Base-by-base conservation (phyloP, 2,329 filamentous ascomycete genomes). In the Paradendryphiella salina region DNA sequence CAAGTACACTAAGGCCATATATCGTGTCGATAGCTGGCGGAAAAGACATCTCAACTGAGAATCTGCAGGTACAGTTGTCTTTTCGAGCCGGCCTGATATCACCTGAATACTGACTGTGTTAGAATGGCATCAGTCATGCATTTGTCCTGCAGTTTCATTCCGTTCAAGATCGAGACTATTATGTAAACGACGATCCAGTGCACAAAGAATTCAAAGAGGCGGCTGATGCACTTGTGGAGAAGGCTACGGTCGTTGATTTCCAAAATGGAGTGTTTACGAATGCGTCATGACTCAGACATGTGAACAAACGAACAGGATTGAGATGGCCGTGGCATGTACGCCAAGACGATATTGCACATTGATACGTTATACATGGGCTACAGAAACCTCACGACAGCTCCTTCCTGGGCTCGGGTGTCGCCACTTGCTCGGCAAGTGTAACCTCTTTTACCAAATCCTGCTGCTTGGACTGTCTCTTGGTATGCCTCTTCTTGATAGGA, bases 101-200 rank as follows among this genome's bases (percentile, higher is more conserved):
- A 13, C 17, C 20, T 13, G 4, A 75, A 79, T 1, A 83, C 47
- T 71, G 75, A 5, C 73, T 76, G 77, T 26, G 11, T n/a, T 41
- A 78, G 75, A 61, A 70, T 45, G 75, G 73, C 13, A 60, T 76
- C n/a, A 75, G 72, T 18, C 75, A 78, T 48, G 76, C 70, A 2
- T 79, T 78, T 44, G 66, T 77, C 10, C 59, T 75, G 13, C 68
- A 75, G 38, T 79, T 78, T 52, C 63, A 64, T 13, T 71, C 64
- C n/a, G 47, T 61, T 3, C 70, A 72, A 34, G 75, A 79, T 44
- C 66, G 76, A 21, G 69, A 77, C 46, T 77, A 75, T 52, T 79
- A 78, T 48, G 71, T 77, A 17, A 62, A 73, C 14, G 52, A 71
- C 0, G 76, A 78, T 52, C 71, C 72, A 4, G 66, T 63, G 0